These are phyloP conservation scores for Vigna nakashimae DNA, from an alignment of 306 rosid genomes.

Conservation along the genomic window DNA sequence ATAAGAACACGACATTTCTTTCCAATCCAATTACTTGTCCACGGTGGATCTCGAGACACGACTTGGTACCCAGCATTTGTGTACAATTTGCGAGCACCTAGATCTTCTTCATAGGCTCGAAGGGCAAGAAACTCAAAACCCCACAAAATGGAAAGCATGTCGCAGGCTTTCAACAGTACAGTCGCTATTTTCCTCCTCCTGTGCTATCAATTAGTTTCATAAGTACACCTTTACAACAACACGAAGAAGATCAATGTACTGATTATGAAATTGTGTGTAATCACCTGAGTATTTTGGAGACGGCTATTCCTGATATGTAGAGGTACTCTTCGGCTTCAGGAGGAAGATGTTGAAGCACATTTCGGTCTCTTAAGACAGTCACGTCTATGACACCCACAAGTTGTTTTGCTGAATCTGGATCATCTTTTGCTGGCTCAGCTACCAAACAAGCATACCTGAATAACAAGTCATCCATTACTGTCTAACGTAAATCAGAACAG, in stretches of 20 bases:
- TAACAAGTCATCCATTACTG: constrained; percentile 17
- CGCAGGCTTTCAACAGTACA: constrained; percentile 71
- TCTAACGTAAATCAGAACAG: not conserved
- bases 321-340: constrained; percentile 66
- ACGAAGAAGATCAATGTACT: not conserved
- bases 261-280: not conserved
- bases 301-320: constrained; percentile 85
- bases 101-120: constrained; percentile 86
- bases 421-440: constrained; percentile 58
- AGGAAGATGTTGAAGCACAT: constrained; percentile 70
- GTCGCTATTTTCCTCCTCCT: constrained; percentile 87
- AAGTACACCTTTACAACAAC: not conserved
- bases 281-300: constrained; percentile 69
- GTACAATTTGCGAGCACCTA: constrained; percentile 78
- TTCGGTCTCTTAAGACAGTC: constrained; percentile 66
- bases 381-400: constrained; percentile 82
- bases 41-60: constrained; percentile 75
- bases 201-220: constrained; percentile 21
- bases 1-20: constrained; percentile 80
- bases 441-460: constrained; percentile 92
- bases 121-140: constrained; percentile 74
- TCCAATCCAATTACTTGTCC: constrained; percentile 88
- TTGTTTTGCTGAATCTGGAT: constrained; percentile 41
- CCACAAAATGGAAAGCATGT: constrained; percentile 65
- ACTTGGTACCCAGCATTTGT: constrained; percentile 75